These are phyloP conservation scores for Kodamaea plutei DNA, from an alignment of 1,139 yeast species.

Conservation along the genomic window DNA sequence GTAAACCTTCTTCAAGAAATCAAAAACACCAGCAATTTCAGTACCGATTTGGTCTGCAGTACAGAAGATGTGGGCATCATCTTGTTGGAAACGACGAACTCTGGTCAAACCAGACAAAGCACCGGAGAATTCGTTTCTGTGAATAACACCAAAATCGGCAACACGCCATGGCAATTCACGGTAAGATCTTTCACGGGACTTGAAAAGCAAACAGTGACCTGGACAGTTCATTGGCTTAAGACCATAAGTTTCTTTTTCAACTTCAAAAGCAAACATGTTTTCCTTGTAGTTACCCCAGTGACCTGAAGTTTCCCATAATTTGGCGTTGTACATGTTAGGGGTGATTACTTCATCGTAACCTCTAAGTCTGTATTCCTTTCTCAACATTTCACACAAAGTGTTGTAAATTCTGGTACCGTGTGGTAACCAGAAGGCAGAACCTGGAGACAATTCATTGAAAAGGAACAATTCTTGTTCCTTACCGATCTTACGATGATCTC, in stretches of 20 bases:
- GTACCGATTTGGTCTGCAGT: constrained; percentile 78
- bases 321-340: constrained; percentile 94
- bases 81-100: constrained; percentile 97
- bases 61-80: constrained; percentile 97
- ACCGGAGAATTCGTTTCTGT: constrained; percentile 94
- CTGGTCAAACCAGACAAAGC: constrained; percentile 82
- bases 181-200: constrained; percentile 84
- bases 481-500: constrained; percentile 97
- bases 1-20: constrained; percentile 74
- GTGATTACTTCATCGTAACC: constrained; percentile 98
- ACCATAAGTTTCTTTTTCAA: constrained; percentile 84
- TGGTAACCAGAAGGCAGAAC: constrained; percentile 96
- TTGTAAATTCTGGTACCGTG: constrained; percentile 97
- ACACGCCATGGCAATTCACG: constrained; percentile 95
- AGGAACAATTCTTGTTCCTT: constrained; percentile 92
- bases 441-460: constrained; percentile 96
- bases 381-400: constrained; percentile 70
- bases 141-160: constrained; percentile 93
- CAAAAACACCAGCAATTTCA: constrained; percentile 78
- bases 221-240: constrained; percentile 99
- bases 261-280: constrained; percentile 94
- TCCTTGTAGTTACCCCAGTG: constrained; percentile 98
- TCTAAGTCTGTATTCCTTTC: constrained; percentile 80
- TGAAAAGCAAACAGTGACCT: constrained; percentile 90
- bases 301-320: constrained; percentile 96